These are phyloP conservation scores for Rhodotorula sp. DNA, from an alignment of 1,284 basidiomycete genomes.

Conservation along the genomic window DNA sequence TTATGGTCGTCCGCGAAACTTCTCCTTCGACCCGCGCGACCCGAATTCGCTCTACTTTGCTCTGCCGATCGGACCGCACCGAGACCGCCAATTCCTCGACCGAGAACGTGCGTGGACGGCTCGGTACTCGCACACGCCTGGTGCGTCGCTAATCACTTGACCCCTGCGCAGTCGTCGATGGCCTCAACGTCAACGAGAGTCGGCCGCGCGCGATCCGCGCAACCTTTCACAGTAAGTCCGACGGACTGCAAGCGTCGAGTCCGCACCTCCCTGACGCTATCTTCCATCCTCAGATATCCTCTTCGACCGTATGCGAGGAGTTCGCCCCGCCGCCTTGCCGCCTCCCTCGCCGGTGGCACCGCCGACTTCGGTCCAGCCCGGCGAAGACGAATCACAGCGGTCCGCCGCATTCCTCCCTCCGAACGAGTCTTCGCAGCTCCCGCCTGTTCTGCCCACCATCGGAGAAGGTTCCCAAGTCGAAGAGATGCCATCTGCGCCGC, in stretches of 20 bases:
- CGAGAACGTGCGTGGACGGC: slow-evolving; percentile 57
- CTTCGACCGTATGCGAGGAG: slow-evolving; percentile 62
- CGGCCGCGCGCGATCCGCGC: slow-evolving; percentile 38
- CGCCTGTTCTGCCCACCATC: slow-evolving; percentile 30
- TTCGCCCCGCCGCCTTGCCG: slow-evolving; percentile 19
- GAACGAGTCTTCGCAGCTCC: slow-evolving; percentile 19
- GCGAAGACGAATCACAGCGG: background rate
- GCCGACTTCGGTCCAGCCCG: slow-evolving; percentile 41
- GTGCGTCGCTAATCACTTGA: background rate
- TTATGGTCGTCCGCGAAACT: slow-evolving; percentile 76
- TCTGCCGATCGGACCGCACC: slow-evolving; percentile 49
- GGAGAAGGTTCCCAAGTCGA: slow-evolving; percentile 25
- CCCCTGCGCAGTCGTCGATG: slow-evolving; percentile 30
- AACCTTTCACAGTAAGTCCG: slow-evolving; percentile 35
- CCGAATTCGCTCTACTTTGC: slow-evolving; percentile 53
- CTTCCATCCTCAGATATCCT: slow-evolving; percentile 58
- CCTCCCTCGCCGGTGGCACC: slow-evolving; percentile 44
- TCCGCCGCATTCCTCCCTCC: background rate
- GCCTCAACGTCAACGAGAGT: slow-evolving; percentile 34
- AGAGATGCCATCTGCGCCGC: background rate
- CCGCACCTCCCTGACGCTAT: background rate
- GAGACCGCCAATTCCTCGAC: slow-evolving; percentile 75
- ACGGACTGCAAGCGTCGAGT: background rate
- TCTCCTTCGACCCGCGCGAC: slow-evolving; percentile 83
- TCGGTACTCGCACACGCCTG: background rate